Conservation (phyloP, 1,284 basidiomycete genomes). For the Ceratobasidium sp. region DNA sequence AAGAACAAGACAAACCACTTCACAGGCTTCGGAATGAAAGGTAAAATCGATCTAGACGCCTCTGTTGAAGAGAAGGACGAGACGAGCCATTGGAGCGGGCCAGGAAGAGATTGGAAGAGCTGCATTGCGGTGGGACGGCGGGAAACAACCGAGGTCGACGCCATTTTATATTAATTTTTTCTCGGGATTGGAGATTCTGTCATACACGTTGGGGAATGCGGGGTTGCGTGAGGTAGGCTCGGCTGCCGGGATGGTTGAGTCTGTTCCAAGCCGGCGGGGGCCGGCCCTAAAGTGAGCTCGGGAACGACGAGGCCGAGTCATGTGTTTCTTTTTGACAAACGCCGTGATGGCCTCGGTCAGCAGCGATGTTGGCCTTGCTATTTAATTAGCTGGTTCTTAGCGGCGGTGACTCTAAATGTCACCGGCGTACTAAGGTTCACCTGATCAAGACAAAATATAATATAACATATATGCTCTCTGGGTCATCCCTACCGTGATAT, state of each 20-base stretch:
- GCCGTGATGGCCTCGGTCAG: too few relatives aligned
- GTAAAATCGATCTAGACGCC: slow-evolving; percentile 46
- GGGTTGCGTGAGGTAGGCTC: background rate
- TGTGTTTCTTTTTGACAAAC: too few relatives aligned
- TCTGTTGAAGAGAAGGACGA: slow-evolving; percentile 23
- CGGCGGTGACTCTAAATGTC: too few relatives aligned
- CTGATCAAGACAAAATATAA: too few relatives aligned
- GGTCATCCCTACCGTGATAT: too few relatives aligned
- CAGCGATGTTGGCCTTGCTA: too few relatives aligned
- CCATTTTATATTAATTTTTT: slow-evolving; percentile 24
- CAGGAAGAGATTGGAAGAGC: slow-evolving; percentile 14
- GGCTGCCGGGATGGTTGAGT: background rate
- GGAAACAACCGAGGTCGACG: slow-evolving; percentile 10
- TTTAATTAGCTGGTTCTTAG: too few relatives aligned
- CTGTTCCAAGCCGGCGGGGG: slow-evolving; percentile 5
- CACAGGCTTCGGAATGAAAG: slow-evolving; percentile 49
- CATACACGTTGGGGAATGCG: slow-evolving; percentile 40
- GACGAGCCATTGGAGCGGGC: slow-evolving; percentile 27
- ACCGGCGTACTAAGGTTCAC: too few relatives aligned
- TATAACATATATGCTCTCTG: too few relatives aligned
- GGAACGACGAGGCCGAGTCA: too few relatives aligned
- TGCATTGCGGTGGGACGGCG: slow-evolving; percentile 21
- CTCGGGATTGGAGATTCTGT: background rate
- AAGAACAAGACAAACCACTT: slow-evolving; percentile 47
- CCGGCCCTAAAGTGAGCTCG: slow-evolving; percentile 35